Evolutionary conservation across 306 rosid species (phyloP).

Genomic region (Glycine soja): DNA sequence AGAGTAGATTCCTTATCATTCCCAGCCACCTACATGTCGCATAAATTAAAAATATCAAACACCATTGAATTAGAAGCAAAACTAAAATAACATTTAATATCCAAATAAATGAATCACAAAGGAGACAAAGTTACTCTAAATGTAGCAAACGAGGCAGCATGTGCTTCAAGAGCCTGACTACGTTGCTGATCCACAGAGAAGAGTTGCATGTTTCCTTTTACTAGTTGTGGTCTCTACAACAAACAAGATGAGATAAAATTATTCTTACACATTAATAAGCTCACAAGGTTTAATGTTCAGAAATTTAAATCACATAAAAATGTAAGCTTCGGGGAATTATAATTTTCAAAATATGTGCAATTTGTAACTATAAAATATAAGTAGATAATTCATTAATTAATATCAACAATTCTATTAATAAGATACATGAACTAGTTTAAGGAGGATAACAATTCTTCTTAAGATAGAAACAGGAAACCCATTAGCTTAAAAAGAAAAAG

Average conservation of each 20-base stretch:
- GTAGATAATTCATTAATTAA: neutral
- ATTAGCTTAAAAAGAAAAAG: slow-evolving; percentile 3
- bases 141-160: slow-evolving; percentile 72
- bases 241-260: slow-evolving; percentile 1
- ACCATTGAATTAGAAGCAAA: slow-evolving; percentile 7
- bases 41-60: slow-evolving; percentile 3
- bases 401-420: neutral
- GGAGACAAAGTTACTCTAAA: slow-evolving; percentile 52
- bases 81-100: slow-evolving; percentile 4
- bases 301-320: neutral
- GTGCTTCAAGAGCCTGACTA: slow-evolving; percentile 79
- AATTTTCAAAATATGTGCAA: neutral
- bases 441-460: slow-evolving; percentile 6
- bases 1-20: slow-evolving; percentile 66
- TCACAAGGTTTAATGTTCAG: neutral
- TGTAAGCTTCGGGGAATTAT: neutral
- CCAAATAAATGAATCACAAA: slow-evolving; percentile 3
- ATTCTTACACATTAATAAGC: neutral
- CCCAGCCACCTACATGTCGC: slow-evolving; percentile 57
- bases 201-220: slow-evolving; percentile 74
- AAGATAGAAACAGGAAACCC: neutral
- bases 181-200: slow-evolving; percentile 72
- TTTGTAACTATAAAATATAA: neutral
- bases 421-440: neutral
- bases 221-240: slow-evolving; percentile 69